Evolutionary conservation across 2,329 filamentous ascomycete species (phyloP), one percentile per base, ranked within the genome.

Genomic region (Trichoderma sp.): DNA sequence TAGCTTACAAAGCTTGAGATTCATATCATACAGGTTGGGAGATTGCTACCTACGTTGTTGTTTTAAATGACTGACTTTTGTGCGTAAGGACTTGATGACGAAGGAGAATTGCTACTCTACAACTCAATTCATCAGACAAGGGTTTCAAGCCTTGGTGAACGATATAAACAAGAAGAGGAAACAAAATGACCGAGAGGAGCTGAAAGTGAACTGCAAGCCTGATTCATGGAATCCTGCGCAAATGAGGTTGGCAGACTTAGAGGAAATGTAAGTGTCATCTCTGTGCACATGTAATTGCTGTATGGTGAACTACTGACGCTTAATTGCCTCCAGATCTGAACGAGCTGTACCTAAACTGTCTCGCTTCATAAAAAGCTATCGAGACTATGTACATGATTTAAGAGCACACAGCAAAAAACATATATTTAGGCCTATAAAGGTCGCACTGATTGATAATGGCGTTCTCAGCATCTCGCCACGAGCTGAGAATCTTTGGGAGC

Each of bases 361-460:
- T 45, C 41, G 41, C 8, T 45, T 45, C 2, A 45, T 45, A 8
- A 45, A 45, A 45, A 45, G 41, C 41, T 45, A 45, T n/a, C 41
- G 16, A 45, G 1, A 45, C 0, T 45, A 45, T 45, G 41, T 45
- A 0, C 2, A 9, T 2, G 16, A n/a, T 7, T 45, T 45, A n/a
- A 0, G 3, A 45, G 1, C 6, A 18, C 27, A 27, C 27, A 27
- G 27, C 27, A 27, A 27, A 4, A 4, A 27, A 8, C 4, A 45
- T 45, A 0, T 0, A 45, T 45, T 45, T n/a, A n/a, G 41, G 41
- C 41, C 41, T n/a, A 9, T 45, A n/a, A 45, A 45, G 21, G 38
- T 73, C 9, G 69, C 69, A 2, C 3, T 73, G 0, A 73, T 73
- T 12, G 69, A 73, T 29, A 73, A 73, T 65, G 69, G 69, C 1